phyloP scores from a whole-genome alignment of 2,329 filamentous ascomycete genomes.

The Daldinia eschscholtzii region DNA sequence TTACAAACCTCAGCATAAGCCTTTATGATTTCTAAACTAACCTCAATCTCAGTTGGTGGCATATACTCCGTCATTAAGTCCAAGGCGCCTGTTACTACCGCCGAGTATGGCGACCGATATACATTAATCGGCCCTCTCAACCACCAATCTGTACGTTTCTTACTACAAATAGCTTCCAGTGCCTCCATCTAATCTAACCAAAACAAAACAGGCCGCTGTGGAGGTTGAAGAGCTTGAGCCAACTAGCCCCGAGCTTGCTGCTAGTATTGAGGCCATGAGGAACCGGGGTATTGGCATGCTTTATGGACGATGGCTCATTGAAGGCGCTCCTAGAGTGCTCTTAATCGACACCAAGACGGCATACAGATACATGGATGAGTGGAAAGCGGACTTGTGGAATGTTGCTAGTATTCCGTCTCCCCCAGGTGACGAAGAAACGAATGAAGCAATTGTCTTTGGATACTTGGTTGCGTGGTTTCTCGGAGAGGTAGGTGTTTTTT shows the following conservation, averaged over 20 bases:
- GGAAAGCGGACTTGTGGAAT: slow-evolving; percentile 97
- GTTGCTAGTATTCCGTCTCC: slow-evolving; percentile 93
- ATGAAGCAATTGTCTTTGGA: slow-evolving; percentile 96
- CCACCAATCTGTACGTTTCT: slow-evolving; percentile 78
- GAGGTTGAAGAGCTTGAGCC: slow-evolving; percentile 96
- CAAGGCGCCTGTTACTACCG: slow-evolving; percentile 96
- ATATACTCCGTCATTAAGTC: slow-evolving; percentile 99
- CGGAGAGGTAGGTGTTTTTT: slow-evolving; percentile 78
- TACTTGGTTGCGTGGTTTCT: slow-evolving; percentile 98
- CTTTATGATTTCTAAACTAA: slow-evolving; percentile 41
- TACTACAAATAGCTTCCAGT: slow-evolving; percentile 42
- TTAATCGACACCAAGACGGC: slow-evolving; percentile 96
- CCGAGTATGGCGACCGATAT: slow-evolving; percentile 98
- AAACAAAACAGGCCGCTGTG: slow-evolving; percentile 79
- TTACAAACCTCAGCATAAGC: slow-evolving; percentile 21
- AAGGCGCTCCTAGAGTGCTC: slow-evolving; percentile 92
- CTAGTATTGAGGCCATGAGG: slow-evolving; percentile 92
- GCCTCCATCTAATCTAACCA: slow-evolving; percentile 15
- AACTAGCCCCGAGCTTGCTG: slow-evolving; percentile 79
- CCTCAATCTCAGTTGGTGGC: slow-evolving; percentile 77
- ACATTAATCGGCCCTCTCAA: slow-evolving; percentile 96
- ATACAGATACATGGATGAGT: slow-evolving; percentile 92
- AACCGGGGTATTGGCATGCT: slow-evolving; percentile 89
- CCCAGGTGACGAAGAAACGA: slow-evolving; percentile 91
- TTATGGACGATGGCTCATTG: slow-evolving; percentile 97